Evolutionary conservation across 73 alveolate genomes (phyloP), one percentile per base, ranked within the genome.

Genomic region (Tetrahymena malaccensis): DNA sequence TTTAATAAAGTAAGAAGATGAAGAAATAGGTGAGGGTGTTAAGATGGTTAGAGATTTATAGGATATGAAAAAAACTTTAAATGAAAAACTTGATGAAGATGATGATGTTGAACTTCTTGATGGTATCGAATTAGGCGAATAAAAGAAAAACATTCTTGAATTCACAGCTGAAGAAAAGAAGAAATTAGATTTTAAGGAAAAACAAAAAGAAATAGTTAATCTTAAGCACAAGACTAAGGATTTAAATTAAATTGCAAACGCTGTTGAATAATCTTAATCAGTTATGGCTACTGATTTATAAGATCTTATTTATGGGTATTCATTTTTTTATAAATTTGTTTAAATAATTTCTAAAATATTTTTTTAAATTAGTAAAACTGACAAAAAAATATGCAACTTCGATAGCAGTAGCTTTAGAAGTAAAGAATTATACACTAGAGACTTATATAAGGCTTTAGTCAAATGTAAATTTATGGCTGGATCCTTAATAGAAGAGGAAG

Each of bases 71-170:
- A 84, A 70, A 35, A 97, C 95, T 16, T 43, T 98, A 85, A 96
- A 98, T 85, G 96, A 97, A 94, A 85, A 97, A 43, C 93, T 95
- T 19, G 98, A 98, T 84, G 98, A 97, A 19, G 98, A 96, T 21
- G 97, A 96, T 40, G 99, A 98, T 94, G 95, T 97, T 19, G 98
- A 98, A 94, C 94, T 98, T 89, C 96, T 98, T 94, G 98, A 97
- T 33, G 99, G 99, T 58, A 96, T 98, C 22, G 96, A 94, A 43
- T 94, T 95, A 96, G 98, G 97, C 31, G 93, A 94, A 95, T 94
- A 85, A 16, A 34, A 38, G 93, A 94, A 84, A 89, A 93, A 57
- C 84, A 70, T 43, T 84, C 85, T 43, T 84, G 55, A 40, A 43
- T 94, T 37, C 95, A 31, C 93, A 95, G 95, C 94, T 96, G 94